A percentile compares a stretch with the other conserved stretches of the same genome.
Evolutionary conservation across 768 basidiomycete genomes (phyloP).

Genomic region (Termitomyces heimii): DNA sequence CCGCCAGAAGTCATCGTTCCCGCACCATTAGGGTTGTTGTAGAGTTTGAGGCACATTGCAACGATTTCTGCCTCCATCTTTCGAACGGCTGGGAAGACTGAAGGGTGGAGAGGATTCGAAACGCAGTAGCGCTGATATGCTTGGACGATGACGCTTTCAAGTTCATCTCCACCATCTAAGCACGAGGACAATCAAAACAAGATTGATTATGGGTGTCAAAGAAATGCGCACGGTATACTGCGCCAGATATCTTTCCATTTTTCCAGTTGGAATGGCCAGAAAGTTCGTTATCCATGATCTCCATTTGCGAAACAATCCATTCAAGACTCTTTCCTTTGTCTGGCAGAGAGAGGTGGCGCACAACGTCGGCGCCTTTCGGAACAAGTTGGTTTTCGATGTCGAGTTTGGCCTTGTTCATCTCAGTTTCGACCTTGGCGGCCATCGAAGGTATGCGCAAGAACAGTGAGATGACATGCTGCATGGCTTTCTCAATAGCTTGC

Average conservation of each 20-base stretch:
- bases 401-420: slow-evolving; percentile 58
- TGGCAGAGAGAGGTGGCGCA: slow-evolving; percentile 64
- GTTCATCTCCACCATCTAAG: slow-evolving; percentile 77
- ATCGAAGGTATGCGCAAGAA: slow-evolving; percentile 57
- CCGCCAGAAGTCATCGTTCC: slow-evolving; percentile 94
- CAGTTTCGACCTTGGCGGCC: slow-evolving; percentile 50
- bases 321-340: slow-evolving; percentile 55
- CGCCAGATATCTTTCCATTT: slow-evolving; percentile 74
- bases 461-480: slow-evolving; percentile 51
- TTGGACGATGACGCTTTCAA: slow-evolving; percentile 70
- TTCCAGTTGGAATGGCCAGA: slow-evolving; percentile 48
- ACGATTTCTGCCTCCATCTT: slow-evolving; percentile 98
- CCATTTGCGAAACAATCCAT: slow-evolving; percentile 78
- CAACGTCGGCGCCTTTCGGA: slow-evolving; percentile 54
- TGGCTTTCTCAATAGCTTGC: neutral
- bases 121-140: slow-evolving; percentile 81
- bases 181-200: neutral
- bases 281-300: slow-evolving; percentile 65
- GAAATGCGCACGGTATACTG: slow-evolving; percentile 69
- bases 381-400: slow-evolving; percentile 67
- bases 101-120: slow-evolving; percentile 89
- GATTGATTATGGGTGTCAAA: neutral
- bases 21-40: slow-evolving; percentile 78
- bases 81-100: slow-evolving; percentile 85
- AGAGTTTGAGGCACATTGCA: slow-evolving; percentile 80